Evolutionary conservation across 129 eudicot genomes (phyloP), one percentile per base, ranked within the genome.

Genomic region (Kitagawia praeruptora): DNA sequence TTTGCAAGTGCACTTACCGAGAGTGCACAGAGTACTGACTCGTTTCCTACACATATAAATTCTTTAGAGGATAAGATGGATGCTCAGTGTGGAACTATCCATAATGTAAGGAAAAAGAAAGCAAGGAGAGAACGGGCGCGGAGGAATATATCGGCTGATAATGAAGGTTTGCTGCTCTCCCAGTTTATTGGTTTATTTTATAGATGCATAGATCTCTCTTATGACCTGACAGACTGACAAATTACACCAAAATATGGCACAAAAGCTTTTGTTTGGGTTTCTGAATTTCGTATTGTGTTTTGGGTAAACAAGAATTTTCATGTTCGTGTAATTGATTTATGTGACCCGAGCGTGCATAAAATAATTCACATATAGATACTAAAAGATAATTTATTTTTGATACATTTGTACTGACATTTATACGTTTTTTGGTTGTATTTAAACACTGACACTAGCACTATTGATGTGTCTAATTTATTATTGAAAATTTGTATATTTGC

Each of bases 101-200:
- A 77, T 18, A 11, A 19, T 64, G 81, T 84, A 64, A 81, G 86
- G 81, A 92, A 85, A 87, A 92, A 86, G 91, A 92, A 82, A 86
- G 87, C 64, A 69, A 86, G 85, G 73, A 85, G 80, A 79, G 69
- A 56, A 74, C 85, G 82, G 63, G 70, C 77, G 8, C 79, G 6
- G 42, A 82, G 87, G 85, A 85, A 81, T 75, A 78, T 74, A 46
- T 87, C 82, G 45, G 71, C 41, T 75, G 85, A 84, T 76, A 80
- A 38, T 18, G 88, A 86, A 88, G 97, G 97, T 92, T 56, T 14
- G 78, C 64, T 74, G 49, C 53, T 77, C 34, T 69, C 11, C 42
- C 63, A 15, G 23, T 34, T 18, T 34, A 39, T 27, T 15, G 23
- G 13, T 58, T 23, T 78, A 9, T 23, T 34, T 13, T 67, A 14